Base-by-base conservation (phyloP, 805 yeast species). In the Ogataea degrootiae region DNA sequence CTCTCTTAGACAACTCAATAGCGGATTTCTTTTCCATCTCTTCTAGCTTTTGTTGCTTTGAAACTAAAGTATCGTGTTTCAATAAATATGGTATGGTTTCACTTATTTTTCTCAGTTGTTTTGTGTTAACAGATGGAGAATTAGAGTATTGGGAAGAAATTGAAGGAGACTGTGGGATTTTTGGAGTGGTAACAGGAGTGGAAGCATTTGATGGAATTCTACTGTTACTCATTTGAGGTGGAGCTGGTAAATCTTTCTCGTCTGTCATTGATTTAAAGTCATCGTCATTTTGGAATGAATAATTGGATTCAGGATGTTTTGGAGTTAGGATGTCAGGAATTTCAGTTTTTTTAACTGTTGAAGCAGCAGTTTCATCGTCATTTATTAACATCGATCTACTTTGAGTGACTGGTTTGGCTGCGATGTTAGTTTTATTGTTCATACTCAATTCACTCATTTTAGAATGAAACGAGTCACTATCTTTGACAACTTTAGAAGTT, bases 11-110 rank as follows among this genome's bases (percentile, higher is more conserved):
- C 58, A 87, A 70, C 58, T 85, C 92, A 59, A 75, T 76, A 0
- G 92, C 94, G 45, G 87, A 79, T 52, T 83, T 84, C 59, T 83
- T 83, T 63, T 87, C 95, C 67, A 87, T 68, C 56, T 86, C 89
- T 62, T 86, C 91, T 43, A 87, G 69, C 67, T 83, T 86, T 48
- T 82, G 87, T 60, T 87, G 91, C 64, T 87, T 82, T 44, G 85
- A 83, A 54, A 81, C 67, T 47, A 86, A 76, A 48, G 85, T 76
- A 65, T 87, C 92, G 63, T 86, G 92, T 61, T 87, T 77, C 52
- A 87, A 69, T 34, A 85, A 84, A 56, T 87, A 87, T n/a, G 95
- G 95, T 22, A 87, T 87, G 1, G 94, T 87, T 60, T 85, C 92
- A 39, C 90, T 83, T 47, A 87, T 81, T 60, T 83, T 86, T 61